phyloP scores from a whole-genome alignment of 805 yeast genomes.

The Candida boidinii region DNA sequence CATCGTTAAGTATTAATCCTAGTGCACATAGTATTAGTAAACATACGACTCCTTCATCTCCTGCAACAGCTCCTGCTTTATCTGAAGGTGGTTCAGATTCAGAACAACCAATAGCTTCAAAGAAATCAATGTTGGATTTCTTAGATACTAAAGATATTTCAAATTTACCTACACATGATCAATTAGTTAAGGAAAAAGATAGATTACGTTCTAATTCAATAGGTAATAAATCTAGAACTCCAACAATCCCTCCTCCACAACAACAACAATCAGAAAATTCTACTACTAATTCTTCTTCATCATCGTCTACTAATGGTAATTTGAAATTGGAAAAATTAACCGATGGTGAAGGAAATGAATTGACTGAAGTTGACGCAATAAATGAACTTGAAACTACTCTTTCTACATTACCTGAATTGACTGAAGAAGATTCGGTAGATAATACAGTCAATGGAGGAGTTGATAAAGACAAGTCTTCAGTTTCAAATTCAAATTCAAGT shows the following conservation, averaged over 20 bases:
- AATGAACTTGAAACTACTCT: too few relatives aligned
- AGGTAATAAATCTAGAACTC: too few relatives aligned
- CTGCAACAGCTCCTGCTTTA: not conserved
- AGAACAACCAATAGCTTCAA: not conserved
- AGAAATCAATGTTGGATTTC: not conserved
- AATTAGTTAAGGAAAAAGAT: not conserved
- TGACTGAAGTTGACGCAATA: too few relatives aligned
- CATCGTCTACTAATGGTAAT: not conserved
- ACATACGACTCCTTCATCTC: not conserved
- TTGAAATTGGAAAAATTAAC: not conserved
- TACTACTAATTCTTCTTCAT: not conserved
- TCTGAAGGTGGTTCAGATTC: not conserved
- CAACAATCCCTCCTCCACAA: too few relatives aligned
- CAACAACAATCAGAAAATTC: not conserved
- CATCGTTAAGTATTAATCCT: too few relatives aligned
- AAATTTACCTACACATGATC: not conserved
- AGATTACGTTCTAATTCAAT: too few relatives aligned
- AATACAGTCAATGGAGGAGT: not conserved
- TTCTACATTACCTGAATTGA: too few relatives aligned
- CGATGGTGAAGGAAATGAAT: too few relatives aligned
- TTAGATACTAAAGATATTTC: not conserved
- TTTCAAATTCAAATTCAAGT: not conserved
- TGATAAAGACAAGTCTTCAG: too few relatives aligned
- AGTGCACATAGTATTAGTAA: not conserved
- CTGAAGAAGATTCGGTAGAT: too few relatives aligned